phyloP scores from a whole-genome alignment of 345 rosid genomes.

The Citrus cavaleriei region DNA sequence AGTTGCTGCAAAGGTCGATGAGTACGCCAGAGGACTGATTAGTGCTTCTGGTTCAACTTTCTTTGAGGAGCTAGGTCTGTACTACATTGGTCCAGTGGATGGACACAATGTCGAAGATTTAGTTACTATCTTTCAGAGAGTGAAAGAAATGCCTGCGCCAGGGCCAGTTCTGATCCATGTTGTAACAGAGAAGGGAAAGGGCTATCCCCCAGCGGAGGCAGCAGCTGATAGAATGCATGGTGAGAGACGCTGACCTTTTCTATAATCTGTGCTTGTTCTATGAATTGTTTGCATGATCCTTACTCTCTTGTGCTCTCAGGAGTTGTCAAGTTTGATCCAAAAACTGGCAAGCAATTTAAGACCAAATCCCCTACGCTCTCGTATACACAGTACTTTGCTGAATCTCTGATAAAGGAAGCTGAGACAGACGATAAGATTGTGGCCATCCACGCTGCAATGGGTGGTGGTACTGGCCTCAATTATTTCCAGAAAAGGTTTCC shows the following conservation, averaged over 20 bases:
- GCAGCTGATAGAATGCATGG: conserved; percentile 81
- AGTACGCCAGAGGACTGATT: conserved; percentile 63
- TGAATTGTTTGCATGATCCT: conserved; percentile 8
- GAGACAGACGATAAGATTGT: conserved; percentile 55
- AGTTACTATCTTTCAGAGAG: conserved; percentile 51
- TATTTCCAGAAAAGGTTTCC: conserved; percentile 65
- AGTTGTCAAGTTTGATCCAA: conserved; percentile 57
- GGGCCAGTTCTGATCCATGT: conserved; percentile 74
- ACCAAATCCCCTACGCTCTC: conserved; percentile 50
- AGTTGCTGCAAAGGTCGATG: conserved; percentile 73
- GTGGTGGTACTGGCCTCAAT: conserved; percentile 79
- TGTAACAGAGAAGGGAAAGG: conserved; percentile 75
- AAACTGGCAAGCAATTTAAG: conserved; percentile 61
- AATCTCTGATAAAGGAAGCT: conserved; percentile 62
- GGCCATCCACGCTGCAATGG: conserved; percentile 85
- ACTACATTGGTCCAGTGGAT: conserved; percentile 66
- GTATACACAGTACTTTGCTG: conserved; percentile 62
- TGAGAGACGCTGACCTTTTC: conserved; percentile 22
- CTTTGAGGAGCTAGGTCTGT: conserved; percentile 64
- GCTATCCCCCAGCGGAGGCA: conserved; percentile 74
- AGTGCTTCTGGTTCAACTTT: conserved; percentile 60
- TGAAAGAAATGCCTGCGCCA: conserved; percentile 65
- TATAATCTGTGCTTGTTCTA: neutral
- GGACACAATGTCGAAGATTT: conserved; percentile 67
- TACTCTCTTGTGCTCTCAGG: conserved; percentile 34